Percentiles rank a stretch among this genome's conserved stretches.
phyloP scores from a whole-genome alignment of 2,329 filamentous ascomycete species.

The Paraphoma sp. region DNA sequence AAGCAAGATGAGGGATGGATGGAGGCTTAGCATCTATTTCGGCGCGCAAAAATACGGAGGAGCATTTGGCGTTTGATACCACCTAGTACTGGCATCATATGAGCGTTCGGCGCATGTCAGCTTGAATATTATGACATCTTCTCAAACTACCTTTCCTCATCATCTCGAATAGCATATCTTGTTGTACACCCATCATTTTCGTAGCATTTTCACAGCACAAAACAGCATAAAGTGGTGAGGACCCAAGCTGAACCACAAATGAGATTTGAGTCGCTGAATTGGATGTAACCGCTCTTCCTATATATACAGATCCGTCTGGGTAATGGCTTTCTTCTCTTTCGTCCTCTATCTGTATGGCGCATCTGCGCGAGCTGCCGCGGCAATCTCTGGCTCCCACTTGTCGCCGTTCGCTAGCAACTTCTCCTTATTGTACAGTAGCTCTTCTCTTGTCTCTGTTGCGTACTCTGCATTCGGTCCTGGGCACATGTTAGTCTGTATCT shows the following conservation, averaged over 20 bases:
- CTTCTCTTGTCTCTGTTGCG: slow-evolving; percentile 82
- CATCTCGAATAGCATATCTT: slow-evolving; percentile 5
- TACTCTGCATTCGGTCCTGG: slow-evolving; percentile 75
- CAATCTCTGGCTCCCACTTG: slow-evolving; percentile 94
- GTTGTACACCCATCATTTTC: no score
- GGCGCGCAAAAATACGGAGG: slow-evolving; percentile 20
- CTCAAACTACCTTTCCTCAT: background rate
- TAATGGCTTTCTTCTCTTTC: slow-evolving; percentile 2
- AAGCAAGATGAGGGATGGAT: slow-evolving; percentile 43
- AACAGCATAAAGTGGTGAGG: background rate
- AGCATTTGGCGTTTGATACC: slow-evolving; percentile 41
- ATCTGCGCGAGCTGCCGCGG: slow-evolving; percentile 89
- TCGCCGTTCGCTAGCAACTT: slow-evolving; percentile 79
- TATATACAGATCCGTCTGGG: slow-evolving; percentile 40
- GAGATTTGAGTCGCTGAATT: slow-evolving; percentile 29
- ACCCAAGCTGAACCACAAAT: slow-evolving; percentile 16
- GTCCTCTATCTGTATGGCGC: slow-evolving; percentile 69
- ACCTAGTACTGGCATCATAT: slow-evolving; percentile 31
- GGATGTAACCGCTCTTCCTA: slow-evolving; percentile 22
- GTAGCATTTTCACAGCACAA: no score
- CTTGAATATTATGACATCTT: slow-evolving; percentile 31
- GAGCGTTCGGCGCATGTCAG: slow-evolving; percentile 32
- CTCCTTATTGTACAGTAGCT: slow-evolving; percentile 97
- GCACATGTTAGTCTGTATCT: background rate
- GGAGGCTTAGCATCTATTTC: background rate